These are phyloP conservation scores for Pterocarpus santalinus DNA, from an alignment of 306 rosid species.

Conservation along the genomic window DNA sequence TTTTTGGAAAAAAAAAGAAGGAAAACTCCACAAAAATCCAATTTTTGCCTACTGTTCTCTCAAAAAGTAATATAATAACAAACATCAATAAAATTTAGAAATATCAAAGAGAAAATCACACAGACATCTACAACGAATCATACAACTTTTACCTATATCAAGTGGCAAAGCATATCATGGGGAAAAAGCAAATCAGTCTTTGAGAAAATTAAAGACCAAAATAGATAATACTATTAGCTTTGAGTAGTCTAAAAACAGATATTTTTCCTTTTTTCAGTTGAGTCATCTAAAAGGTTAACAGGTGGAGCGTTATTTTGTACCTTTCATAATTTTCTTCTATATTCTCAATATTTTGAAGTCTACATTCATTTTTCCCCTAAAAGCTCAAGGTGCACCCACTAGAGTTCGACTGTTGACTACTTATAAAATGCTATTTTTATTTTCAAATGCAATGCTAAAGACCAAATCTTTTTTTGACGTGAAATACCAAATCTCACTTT, in stretches of 20 bases:
- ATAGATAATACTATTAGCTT: no score
- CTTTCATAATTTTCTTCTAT: background rate
- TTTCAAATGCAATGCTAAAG: background rate
- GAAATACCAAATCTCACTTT: no score
- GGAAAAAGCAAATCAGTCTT: background rate
- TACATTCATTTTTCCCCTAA: background rate
- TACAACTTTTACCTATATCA: constrained; percentile 11
- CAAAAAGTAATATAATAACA: background rate
- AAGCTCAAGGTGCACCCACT: background rate
- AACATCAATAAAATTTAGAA: background rate
- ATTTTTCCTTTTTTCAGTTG: background rate
- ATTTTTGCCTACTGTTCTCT: background rate
- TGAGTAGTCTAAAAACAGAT: background rate
- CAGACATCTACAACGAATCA: constrained; percentile 4
- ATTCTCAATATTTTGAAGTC: background rate
- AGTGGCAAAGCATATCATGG: constrained; percentile 6
- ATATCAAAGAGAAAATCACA: background rate
- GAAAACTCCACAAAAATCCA: no score
- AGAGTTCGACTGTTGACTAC: background rate
- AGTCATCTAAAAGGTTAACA: background rate
- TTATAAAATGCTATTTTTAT: background rate
- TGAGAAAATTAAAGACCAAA: background rate
- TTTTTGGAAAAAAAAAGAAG: background rate
- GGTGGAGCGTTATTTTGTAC: background rate
- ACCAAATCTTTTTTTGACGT: no score